phyloP scores from a whole-genome alignment of 495 filamentous ascomycete species.

The Aspergillus hancockii region DNA sequence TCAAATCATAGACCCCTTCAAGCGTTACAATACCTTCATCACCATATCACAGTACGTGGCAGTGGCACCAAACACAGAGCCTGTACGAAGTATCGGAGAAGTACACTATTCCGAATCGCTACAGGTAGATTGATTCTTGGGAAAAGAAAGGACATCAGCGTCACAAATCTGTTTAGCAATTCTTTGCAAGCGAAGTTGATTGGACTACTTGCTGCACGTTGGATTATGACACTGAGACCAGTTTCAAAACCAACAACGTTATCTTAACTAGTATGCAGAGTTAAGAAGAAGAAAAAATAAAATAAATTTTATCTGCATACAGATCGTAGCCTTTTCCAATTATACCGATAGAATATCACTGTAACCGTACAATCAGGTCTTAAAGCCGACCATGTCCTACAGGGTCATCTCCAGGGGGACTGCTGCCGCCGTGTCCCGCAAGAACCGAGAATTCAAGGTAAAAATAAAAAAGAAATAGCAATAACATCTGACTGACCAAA shows the following conservation, averaged over 20 bases:
- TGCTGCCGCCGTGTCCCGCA: not conserved
- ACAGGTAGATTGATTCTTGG: not conserved
- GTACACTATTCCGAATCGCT: not conserved
- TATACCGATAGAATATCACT: not conserved
- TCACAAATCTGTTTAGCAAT: not conserved
- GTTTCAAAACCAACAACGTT: not conserved
- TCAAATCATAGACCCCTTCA: not conserved
- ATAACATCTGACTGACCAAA: not conserved
- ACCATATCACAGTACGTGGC: not conserved
- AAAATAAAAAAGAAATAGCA: conserved; percentile 1
- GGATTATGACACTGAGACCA: not conserved
- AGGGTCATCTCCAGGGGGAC: not conserved
- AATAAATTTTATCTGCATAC: not conserved
- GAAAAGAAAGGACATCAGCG: not conserved
- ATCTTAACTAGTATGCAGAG: not conserved
- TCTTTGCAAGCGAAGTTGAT: not conserved
- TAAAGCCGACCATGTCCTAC: not conserved
- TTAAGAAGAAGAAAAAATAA: too few relatives aligned
- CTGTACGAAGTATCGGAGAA: not conserved
- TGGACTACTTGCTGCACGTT: not conserved
- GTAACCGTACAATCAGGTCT: not conserved
- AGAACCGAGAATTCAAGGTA: not conserved
- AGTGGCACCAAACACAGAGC: not conserved
- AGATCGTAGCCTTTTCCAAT: not conserved
- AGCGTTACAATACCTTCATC: not conserved